Evolutionary conservation across 768 basidiomycete genomes (phyloP).

Genomic region (Filobasidium floriforme): DNA sequence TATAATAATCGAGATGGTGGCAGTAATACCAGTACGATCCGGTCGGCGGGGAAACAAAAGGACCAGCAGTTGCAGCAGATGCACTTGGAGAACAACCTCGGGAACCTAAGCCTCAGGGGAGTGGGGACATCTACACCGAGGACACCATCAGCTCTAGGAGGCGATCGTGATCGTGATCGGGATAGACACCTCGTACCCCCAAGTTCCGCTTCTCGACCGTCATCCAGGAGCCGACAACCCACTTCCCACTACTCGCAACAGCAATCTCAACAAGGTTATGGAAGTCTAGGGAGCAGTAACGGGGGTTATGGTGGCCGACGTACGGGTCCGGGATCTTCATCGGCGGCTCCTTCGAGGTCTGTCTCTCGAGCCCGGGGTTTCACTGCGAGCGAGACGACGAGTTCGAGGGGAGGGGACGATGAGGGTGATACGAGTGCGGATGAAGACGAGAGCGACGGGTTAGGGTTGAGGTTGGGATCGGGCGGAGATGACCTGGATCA

Average conservation of each 20-base stretch:
- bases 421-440: neutral
- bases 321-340: neutral
- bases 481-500: neutral
- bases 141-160: neutral
- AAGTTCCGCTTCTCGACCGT: neutral
- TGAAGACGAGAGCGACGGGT: neutral
- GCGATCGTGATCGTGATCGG: too few species aligned
- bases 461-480: too few species aligned
- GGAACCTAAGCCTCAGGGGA: neutral
- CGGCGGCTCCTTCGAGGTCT: neutral
- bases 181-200: neutral
- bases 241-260: neutral
- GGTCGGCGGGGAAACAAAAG: too few species aligned
- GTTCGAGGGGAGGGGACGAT: neutral
- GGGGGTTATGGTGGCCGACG: neutral
- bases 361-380: neutral
- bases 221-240: neutral
- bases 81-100: too few species aligned
- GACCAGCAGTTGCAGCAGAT: too few species aligned
- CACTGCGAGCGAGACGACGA: neutral
- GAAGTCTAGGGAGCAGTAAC: neutral
- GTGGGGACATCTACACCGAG: neutral
- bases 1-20: too few species aligned
- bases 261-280: too few species aligned
- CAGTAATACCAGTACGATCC: too few species aligned